Conservation (phyloP, 2,329 filamentous ascomycete genomes). For the Cladosporium sp. region DNA sequence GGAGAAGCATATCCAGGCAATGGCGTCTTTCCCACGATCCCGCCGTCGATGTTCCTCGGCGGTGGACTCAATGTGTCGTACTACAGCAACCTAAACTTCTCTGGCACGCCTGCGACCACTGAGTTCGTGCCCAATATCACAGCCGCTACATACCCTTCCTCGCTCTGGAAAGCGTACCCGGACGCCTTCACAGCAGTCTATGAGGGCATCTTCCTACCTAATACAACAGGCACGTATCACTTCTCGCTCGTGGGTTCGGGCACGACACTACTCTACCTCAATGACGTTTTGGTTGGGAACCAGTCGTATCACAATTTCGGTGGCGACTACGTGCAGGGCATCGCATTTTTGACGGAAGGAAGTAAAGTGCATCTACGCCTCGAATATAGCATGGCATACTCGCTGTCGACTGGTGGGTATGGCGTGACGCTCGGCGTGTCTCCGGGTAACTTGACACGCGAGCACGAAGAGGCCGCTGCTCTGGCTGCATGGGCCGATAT, state of each 20-base stretch:
- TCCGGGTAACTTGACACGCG: slow-evolving; percentile 4
- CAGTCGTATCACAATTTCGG: slow-evolving; percentile 14
- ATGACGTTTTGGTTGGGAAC: slow-evolving; percentile 5
- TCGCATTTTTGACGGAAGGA: slow-evolving; percentile 5
- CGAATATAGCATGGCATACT: slow-evolving; percentile 14
- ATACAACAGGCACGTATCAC: slow-evolving; percentile 11
- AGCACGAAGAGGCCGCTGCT: not conserved
- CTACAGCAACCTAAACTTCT: slow-evolving; percentile 10
- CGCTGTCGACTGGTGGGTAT: slow-evolving; percentile 14
- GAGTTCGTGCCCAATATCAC: slow-evolving; percentile 13
- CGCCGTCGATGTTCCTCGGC: slow-evolving; percentile 10
- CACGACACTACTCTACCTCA: slow-evolving; percentile 6
- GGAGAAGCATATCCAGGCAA: slow-evolving; percentile 14
- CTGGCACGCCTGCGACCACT: slow-evolving; percentile 7
- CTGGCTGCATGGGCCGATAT: slow-evolving; percentile 9
- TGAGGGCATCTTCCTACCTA: slow-evolving; percentile 10
- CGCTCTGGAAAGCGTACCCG: slow-evolving; percentile 12
- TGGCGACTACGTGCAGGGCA: slow-evolving; percentile 13
- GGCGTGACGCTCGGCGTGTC: slow-evolving; percentile 9
- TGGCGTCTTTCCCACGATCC: slow-evolving; percentile 5
- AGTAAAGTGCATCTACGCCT: not conserved
- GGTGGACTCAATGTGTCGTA: slow-evolving; percentile 12
- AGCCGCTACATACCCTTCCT: slow-evolving; percentile 3
- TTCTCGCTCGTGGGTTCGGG: slow-evolving; percentile 13
- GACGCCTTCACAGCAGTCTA: slow-evolving; percentile 12